A percentile compares a stretch with the other conserved stretches of the same genome.
Evolutionary conservation across 192 early-diverging fungal genomes (phyloP).

Genomic region (Lunasporangiospora selenospora): DNA sequence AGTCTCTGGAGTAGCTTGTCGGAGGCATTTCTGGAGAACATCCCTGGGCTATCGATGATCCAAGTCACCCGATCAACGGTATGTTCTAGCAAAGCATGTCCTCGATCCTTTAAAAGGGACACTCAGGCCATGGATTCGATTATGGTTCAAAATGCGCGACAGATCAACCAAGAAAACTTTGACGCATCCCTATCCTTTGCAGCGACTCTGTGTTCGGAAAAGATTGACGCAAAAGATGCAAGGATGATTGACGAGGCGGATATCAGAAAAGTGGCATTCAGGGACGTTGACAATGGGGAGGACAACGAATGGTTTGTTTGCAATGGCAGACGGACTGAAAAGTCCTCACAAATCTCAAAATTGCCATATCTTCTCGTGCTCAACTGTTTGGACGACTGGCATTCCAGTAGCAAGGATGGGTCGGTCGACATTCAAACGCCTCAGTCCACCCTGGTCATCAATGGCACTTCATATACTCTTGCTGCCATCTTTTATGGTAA

Average conservation of each 20-base stretch:
- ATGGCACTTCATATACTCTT: neutral
- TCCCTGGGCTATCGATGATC: too few relatives aligned
- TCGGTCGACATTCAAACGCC: too few relatives aligned
- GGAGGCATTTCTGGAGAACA: too few relatives aligned
- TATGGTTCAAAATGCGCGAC: neutral
- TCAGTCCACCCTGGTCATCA: neutral
- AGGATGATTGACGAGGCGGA: neutral
- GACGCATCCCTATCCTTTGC: neutral
- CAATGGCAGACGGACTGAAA: neutral
- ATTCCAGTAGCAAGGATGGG: neutral
- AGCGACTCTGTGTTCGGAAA: neutral
- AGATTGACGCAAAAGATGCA: neutral
- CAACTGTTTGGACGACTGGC: constrained; percentile 1
- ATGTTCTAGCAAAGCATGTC: too few relatives aligned
- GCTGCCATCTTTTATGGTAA: constrained; percentile 9
- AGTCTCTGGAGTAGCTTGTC: too few relatives aligned
- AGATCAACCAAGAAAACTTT: constrained; percentile 5
- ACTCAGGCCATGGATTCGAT: too few relatives aligned
- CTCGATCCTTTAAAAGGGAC: too few relatives aligned
- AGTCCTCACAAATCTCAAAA: neutral
- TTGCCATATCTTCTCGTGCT: constrained; percentile 7
- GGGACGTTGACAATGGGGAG: constrained; percentile 4
- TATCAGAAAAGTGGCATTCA: neutral
- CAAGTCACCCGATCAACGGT: too few relatives aligned
- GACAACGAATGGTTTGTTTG: neutral